Evolutionary conservation across 1,284 basidiomycete genomes (phyloP).

Genomic region (Cutaneotrichosporon cavernicola): DNA sequence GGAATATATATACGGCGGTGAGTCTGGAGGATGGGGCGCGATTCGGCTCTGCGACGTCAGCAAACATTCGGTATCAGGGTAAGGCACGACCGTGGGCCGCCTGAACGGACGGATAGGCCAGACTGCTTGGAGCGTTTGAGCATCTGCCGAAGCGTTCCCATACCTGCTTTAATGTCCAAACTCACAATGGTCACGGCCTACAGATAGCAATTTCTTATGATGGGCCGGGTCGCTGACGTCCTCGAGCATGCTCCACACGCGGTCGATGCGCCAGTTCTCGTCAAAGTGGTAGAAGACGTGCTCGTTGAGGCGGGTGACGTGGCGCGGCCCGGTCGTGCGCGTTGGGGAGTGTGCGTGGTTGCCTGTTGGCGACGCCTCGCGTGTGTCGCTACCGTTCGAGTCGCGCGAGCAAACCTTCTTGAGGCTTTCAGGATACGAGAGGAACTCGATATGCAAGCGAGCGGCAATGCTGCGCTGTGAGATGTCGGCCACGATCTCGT

Average conservation of each 20-base stretch:
- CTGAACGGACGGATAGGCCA: neutral
- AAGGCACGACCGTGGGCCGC: neutral
- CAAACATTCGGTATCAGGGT: neutral
- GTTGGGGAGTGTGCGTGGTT: slow-evolving; percentile 4
- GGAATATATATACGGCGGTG: neutral
- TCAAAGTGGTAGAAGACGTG: slow-evolving; percentile 24
- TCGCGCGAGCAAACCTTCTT: too few relatives aligned
- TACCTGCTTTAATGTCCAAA: neutral
- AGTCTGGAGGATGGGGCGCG: neutral
- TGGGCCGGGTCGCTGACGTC: neutral
- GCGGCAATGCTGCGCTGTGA: slow-evolving; percentile 17
- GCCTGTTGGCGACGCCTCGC: neutral
- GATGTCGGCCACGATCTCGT: slow-evolving; percentile 20
- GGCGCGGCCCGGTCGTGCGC: slow-evolving; percentile 3
- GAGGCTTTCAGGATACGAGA: neutral
- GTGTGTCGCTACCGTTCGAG: too few relatives aligned
- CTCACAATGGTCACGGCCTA: neutral
- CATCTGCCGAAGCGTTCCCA: neutral
- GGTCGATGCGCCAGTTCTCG: slow-evolving; percentile 20
- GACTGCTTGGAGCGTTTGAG: neutral
- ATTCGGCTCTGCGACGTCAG: neutral
- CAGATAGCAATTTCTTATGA: neutral
- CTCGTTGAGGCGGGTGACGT: slow-evolving; percentile 12
- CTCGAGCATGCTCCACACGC: slow-evolving; percentile 17
- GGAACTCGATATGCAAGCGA: slow-evolving; percentile 17